These are phyloP conservation scores for Lachancea thermotolerans DNA, from an alignment of 805 yeast species.

Conservation along the genomic window DNA sequence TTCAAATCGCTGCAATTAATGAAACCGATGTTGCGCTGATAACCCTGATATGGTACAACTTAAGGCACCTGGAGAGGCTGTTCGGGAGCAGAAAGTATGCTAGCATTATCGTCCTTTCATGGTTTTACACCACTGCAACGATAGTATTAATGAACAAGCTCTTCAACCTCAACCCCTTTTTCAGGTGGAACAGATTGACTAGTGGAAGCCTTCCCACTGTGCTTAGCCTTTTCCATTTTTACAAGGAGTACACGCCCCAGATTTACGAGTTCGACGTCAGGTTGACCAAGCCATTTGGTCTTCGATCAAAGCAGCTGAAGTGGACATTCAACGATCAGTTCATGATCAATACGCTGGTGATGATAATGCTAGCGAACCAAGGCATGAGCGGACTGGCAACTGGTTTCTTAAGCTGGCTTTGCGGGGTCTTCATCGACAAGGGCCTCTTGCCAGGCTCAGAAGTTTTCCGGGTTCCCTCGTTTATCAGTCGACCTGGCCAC, in stretches of 20 bases:
- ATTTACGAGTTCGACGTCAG: constrained; percentile 35
- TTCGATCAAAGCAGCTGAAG: constrained; percentile 14
- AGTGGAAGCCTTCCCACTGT: constrained; percentile 40
- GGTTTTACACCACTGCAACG: constrained; percentile 39
- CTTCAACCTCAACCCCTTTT: constrained; percentile 30
- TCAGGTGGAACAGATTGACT: constrained; percentile 36
- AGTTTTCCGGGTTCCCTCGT: constrained; percentile 12
- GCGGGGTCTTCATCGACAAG: constrained; percentile 39
- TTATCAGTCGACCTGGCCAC: not conserved
- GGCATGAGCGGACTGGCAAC: constrained; percentile 34
- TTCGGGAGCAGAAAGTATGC: constrained; percentile 51
- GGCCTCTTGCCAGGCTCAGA: constrained; percentile 39
- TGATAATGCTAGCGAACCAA: constrained; percentile 41
- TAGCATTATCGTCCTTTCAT: constrained; percentile 36
- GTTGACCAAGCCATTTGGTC: constrained; percentile 27
- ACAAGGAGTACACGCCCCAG: constrained; percentile 36
- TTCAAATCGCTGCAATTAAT: constrained; percentile 48
- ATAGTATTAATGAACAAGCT: constrained; percentile 32
- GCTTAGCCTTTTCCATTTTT: constrained; percentile 35
- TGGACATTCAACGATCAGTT: constrained; percentile 32
- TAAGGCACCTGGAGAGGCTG: constrained; percentile 50
- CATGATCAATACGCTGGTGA: constrained; percentile 25
- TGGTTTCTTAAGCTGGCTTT: constrained; percentile 37
- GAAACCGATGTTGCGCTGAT: constrained; percentile 50
- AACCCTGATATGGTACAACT: constrained; percentile 42